Evolutionary conservation across 2,329 filamentous ascomycete genomes (phyloP).

Genomic region (Arthrobotrys entomopaga): DNA sequence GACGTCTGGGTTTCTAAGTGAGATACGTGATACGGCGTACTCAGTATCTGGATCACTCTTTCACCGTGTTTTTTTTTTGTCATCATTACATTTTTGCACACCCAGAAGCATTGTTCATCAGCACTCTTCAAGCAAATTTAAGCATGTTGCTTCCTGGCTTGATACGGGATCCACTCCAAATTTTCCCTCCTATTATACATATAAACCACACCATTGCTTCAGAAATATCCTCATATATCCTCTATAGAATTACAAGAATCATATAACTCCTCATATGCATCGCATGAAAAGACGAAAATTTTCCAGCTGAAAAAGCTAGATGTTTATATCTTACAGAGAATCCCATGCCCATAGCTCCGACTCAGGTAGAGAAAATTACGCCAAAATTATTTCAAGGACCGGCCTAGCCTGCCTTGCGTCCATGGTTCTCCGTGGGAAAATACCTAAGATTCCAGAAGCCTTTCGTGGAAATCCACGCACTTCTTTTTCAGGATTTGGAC

Average conservation of each 20-base stretch:
- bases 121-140: neutral
- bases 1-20: no score
- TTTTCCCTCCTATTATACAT: slow-evolving; percentile 1
- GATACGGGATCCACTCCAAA: neutral
- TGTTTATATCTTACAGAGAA: no score
- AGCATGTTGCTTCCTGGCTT: neutral
- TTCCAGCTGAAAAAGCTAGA: neutral
- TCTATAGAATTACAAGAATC: slow-evolving; percentile 41
- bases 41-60: slow-evolving; percentile 26
- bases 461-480: slow-evolving; percentile 64
- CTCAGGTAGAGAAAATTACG: no score
- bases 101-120: neutral
- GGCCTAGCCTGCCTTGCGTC: neutral
- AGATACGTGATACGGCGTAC: slow-evolving; percentile 2
- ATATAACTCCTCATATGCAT: slow-evolving; percentile 48
- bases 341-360: no score
- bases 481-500: slow-evolving; percentile 87
- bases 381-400: neutral
- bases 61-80: slow-evolving; percentile 8
- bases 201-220: slow-evolving; percentile 2
- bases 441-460: slow-evolving; percentile 47
- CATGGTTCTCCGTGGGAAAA: slow-evolving; percentile 23
- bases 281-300: slow-evolving; percentile 15
- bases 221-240: slow-evolving; percentile 29
- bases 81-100: neutral